phyloP scores from a whole-genome alignment of 2,329 filamentous ascomycete species.

The Alternaria sp. region DNA sequence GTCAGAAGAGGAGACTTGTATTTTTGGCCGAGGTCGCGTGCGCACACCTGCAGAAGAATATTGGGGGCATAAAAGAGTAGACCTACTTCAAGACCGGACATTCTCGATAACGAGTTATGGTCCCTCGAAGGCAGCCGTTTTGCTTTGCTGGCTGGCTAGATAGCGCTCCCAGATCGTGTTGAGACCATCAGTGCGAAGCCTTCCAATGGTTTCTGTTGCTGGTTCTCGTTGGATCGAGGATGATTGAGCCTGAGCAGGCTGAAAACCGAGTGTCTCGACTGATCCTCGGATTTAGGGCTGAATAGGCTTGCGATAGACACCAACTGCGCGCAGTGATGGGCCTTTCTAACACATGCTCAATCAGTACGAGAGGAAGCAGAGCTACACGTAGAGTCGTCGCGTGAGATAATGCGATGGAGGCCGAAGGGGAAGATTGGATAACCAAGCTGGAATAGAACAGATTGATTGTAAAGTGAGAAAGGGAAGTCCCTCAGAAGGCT shows the following conservation, averaged over 20 bases:
- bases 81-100: constrained; percentile 41
- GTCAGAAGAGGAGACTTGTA: background rate
- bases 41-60: background rate
- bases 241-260: background rate
- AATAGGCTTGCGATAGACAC: background rate
- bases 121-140: background rate
- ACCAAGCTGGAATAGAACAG: background rate
- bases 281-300: background rate
- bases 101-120: background rate
- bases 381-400: background rate
- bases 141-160: background rate
- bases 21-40: background rate
- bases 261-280: background rate
- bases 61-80: background rate
- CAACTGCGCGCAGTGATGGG: background rate
- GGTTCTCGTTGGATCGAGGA: background rate
- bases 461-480: constrained; percentile 6
- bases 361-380: background rate
- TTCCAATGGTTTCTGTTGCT: background rate
- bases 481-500: constrained; percentile 8
- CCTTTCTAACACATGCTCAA: background rate
- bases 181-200: background rate
- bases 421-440: background rate
- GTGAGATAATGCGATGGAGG: background rate
- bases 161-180: background rate